phyloP scores from a whole-genome alignment of 805 yeast species.

The Candida sithepensis region DNA sequence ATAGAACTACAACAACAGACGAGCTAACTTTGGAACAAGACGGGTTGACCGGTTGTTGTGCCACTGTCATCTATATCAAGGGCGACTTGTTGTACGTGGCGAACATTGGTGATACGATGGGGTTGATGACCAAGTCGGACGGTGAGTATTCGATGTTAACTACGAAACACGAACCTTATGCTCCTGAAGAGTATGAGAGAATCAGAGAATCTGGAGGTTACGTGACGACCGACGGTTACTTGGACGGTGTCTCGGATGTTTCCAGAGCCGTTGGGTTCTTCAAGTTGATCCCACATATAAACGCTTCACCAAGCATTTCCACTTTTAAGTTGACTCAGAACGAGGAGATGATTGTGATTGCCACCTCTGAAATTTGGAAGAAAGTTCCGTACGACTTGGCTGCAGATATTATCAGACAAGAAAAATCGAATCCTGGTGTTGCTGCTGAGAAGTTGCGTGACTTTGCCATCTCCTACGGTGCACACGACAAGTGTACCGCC shows the following conservation, averaged over 20 bases:
- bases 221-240: conserved; percentile 77
- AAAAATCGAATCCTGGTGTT: conserved; percentile 74
- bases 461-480: conserved; percentile 91
- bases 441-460: conserved; percentile 95
- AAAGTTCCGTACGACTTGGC: conserved; percentile 77
- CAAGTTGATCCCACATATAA: conserved; percentile 80
- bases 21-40: conserved; percentile 65
- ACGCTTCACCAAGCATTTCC: conserved; percentile 79
- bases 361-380: conserved; percentile 84
- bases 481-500: conserved; percentile 72
- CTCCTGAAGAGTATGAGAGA: conserved; percentile 72
- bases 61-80: conserved; percentile 74
- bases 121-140: conserved; percentile 70
- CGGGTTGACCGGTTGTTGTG: conserved; percentile 76
- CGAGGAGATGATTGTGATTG: conserved; percentile 85
- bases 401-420: conserved; percentile 83
- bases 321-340: conserved; percentile 55
- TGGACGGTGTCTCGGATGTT: conserved; percentile 78
- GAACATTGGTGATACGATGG: conserved; percentile 88
- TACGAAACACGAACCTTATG: conserved; percentile 80
- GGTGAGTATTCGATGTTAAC: conserved; percentile 78
- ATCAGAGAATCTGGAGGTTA: conserved; percentile 90
- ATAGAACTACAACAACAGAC: conserved; percentile 44
- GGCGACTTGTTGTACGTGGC: conserved; percentile 74
- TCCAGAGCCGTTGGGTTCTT: conserved; percentile 93